A percentile compares a stretch with the other conserved stretches of the same genome.
Conservation (phyloP, 805 yeast genomes). For the Vanderwaltozyma tropicalis region DNA sequence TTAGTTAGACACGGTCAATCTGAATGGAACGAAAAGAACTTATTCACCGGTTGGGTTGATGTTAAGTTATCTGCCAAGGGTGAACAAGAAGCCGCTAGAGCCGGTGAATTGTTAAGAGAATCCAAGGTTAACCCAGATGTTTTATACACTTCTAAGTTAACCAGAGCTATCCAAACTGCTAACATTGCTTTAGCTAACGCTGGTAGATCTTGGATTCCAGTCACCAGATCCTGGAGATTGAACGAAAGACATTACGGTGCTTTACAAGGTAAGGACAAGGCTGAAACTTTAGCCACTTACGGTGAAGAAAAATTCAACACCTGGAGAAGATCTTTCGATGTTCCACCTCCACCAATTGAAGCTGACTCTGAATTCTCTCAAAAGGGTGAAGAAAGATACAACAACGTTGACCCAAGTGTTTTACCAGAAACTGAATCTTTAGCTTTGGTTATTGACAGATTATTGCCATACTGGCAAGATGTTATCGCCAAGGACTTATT, state of each 20-base stretch:
- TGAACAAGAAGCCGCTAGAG: conserved; percentile 81
- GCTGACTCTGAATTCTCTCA: conserved; percentile 76
- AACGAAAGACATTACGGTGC: conserved; percentile 99
- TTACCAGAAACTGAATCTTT: conserved; percentile 92
- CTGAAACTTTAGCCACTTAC: conserved; percentile 75
- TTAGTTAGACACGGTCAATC: conserved; percentile 98
- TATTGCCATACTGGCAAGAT: conserved; percentile 95
- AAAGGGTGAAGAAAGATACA: conserved; percentile 76
- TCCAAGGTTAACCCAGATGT: conserved; percentile 78
- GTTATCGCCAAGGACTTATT: conserved; percentile 76
- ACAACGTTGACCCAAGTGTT: conserved; percentile 69
- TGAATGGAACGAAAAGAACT: conserved; percentile 97
- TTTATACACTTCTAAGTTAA: conserved; percentile 79
- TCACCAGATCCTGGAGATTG: conserved; percentile 92
- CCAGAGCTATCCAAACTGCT: conserved; percentile 96
- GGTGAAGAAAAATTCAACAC: conserved; percentile 91
- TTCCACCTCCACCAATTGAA: conserved; percentile 87
- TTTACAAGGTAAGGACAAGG: conserved; percentile 96
- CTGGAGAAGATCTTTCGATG: conserved; percentile 95
- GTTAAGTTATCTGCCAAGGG: conserved; percentile 77
- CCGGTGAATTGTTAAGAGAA: conserved; percentile 86
- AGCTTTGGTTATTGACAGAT: conserved; percentile 88
- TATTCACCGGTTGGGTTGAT: conserved; percentile 99
- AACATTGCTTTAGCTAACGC: conserved; percentile 84
- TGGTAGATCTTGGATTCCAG: conserved; percentile 85